Base-by-base conservation (phyloP, 2,329 filamentous ascomycete species). In the Microdochium paspali region DNA sequence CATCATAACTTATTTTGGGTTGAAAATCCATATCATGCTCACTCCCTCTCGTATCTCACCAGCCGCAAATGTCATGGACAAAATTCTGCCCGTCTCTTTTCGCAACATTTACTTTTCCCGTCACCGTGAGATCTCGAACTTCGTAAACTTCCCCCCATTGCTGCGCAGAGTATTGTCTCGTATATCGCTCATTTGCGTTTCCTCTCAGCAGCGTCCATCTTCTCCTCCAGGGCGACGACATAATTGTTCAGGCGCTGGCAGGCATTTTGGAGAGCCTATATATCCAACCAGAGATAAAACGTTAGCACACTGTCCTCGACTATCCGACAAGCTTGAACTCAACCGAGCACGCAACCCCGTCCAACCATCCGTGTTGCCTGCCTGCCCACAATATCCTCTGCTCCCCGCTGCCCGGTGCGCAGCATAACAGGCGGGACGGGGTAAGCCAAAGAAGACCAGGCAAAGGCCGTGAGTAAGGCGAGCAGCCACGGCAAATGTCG, bases 191-290 rank as follows among this genome's bases (percentile, higher is more conserved):
- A 82, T 72, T 84, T 86, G 71, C 82, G 85, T 71, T 81, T 85
- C 61, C 67, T 65, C 58, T 82, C 76, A 60, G 80, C 58, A 51
- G 76, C 72, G 56, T 84, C 81, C 56, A 90, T 76, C 71, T 85
- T 90, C 59, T 87, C 79, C 71, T 97, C 91, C 54, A 97, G 71
- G 46, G 79, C 79, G 62, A 83, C 80, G 54, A 95, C 82, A 64
- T 96, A 94, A 53, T 79, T 80, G 69, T 89, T 89, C 65, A 96
- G 80, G 63, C 87, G 81, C 66, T 90, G 85, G 49, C 95, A 90
- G 44, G 90, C 88, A 45, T 82, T 77, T 77, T 96, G 90, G 44
- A 97, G 78, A 54, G 87, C 84, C 90, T 95, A 56, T 55, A 48
- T 47, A 25, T 44, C 43, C 45, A 51, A 44, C 31, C 40, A 56